phyloP scores from a whole-genome alignment of 805 yeast species.

The Zygotorulaspora chibaensis region DNA sequence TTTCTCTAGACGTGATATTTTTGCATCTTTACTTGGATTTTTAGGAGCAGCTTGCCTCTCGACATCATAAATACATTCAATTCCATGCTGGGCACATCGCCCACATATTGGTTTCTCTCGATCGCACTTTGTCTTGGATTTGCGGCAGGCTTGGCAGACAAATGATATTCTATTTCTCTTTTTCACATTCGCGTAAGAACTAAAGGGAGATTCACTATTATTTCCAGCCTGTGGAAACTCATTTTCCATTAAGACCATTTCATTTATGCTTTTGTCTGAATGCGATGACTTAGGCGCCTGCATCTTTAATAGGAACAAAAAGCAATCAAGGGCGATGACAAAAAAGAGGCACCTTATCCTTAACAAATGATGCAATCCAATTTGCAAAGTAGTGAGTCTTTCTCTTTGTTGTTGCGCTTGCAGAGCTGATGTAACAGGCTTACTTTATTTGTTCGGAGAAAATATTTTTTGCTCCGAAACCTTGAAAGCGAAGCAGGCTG shows the following conservation, averaged over 20 bases:
- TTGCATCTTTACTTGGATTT: conserved; percentile 31
- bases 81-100: conserved; percentile 27
- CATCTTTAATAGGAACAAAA: not conserved
- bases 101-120: conserved; percentile 31
- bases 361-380: not conserved
- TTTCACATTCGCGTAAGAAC: conserved; percentile 7
- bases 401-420: not conserved
- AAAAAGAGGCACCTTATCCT: not conserved
- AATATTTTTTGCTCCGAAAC: too few species aligned
- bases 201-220: not conserved
- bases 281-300: not conserved
- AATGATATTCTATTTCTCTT: conserved; percentile 34
- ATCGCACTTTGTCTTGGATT: conserved; percentile 35
- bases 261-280: not conserved
- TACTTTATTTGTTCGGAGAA: too few species aligned
- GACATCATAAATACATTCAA: conserved; percentile 32
- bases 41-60: conserved; percentile 32
- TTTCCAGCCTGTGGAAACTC: not conserved
- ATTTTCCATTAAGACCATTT: not conserved
- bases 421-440: too few species aligned
- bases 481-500: too few species aligned
- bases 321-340: not conserved
- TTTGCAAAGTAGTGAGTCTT: not conserved
- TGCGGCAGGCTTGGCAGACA: conserved; percentile 34
- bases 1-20: conserved; percentile 28